A percentile compares a stretch with the other conserved stretches of the same genome.
Conservation (phyloP, 805 yeast genomes). For the Jamesozyma piceae region DNA sequence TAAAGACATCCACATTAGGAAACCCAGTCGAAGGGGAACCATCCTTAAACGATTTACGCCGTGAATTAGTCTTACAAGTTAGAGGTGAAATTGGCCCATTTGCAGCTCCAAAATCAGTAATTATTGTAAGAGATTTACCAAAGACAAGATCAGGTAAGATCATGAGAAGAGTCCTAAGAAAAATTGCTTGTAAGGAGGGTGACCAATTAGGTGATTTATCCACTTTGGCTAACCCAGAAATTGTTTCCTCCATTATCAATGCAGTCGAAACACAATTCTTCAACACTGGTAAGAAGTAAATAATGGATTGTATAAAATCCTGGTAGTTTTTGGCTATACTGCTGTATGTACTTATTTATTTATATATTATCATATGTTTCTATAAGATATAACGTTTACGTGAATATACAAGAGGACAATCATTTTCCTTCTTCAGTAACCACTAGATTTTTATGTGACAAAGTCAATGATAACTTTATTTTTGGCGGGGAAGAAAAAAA, state of each 20-base stretch:
- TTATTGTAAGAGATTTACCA: conserved; percentile 85
- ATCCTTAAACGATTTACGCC: conserved; percentile 37
- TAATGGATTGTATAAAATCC: background rate
- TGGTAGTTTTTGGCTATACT: no score
- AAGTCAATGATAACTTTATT: no score
- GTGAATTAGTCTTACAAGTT: conserved; percentile 69
- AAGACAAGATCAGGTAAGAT: conserved; percentile 98
- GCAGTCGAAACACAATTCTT: conserved; percentile 45
- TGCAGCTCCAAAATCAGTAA: conserved; percentile 87
- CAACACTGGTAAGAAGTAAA: conserved; percentile 28
- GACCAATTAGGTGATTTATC: conserved; percentile 88
- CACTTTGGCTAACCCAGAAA: conserved; percentile 77
- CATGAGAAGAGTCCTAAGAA: conserved; percentile 94
- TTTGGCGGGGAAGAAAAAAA: no score
- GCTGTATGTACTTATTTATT: background rate
- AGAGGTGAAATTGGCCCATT: conserved; percentile 53
- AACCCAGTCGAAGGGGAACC: conserved; percentile 20
- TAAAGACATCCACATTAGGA: conserved; percentile 38
- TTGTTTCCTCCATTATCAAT: conserved; percentile 66
- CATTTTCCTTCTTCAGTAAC: no score
- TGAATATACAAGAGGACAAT: no score
- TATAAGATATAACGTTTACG: no score
- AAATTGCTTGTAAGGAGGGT: conserved; percentile 84
- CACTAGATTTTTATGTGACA: no score
- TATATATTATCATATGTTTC: no score